Conservation (phyloP, 1,284 basidiomycete species). For the Prillingera fragicola region DNA sequence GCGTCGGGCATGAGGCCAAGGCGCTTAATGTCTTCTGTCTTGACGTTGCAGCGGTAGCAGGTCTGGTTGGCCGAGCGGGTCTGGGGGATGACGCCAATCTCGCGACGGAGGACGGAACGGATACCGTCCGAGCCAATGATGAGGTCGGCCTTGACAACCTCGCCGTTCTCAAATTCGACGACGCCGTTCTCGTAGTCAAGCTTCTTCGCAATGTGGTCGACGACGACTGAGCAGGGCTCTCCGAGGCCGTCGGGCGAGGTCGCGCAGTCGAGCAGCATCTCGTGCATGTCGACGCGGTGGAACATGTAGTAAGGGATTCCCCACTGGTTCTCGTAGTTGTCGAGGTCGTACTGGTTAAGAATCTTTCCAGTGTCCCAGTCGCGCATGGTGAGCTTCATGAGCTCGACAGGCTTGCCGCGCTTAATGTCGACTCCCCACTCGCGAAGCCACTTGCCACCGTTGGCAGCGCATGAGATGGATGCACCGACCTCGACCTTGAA, state of each 20-base stretch:
- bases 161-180: slow-evolving; percentile 43
- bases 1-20: slow-evolving; percentile 43
- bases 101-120: slow-evolving; percentile 31
- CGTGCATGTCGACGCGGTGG: slow-evolving; percentile 47
- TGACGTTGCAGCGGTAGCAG: slow-evolving; percentile 48
- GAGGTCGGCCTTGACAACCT: slow-evolving; percentile 35
- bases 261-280: slow-evolving; percentile 37
- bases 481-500: slow-evolving; percentile 39
- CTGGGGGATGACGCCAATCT: slow-evolving; percentile 33
- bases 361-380: slow-evolving; percentile 38
- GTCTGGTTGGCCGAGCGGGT: slow-evolving; percentile 43
- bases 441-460: slow-evolving; percentile 33
- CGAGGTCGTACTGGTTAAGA: slow-evolving; percentile 32
- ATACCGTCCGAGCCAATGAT: slow-evolving; percentile 48
- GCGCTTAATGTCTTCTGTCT: slow-evolving; percentile 31
- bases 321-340: slow-evolving; percentile 37
- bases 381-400: slow-evolving; percentile 35
- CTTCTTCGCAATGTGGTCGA: slow-evolving; percentile 37
- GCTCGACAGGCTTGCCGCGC: slow-evolving; percentile 29
- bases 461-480: slow-evolving; percentile 39
- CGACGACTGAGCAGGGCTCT: slow-evolving; percentile 28
- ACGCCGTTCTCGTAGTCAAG: slow-evolving; percentile 35
- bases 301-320: slow-evolving; percentile 36
- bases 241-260: slow-evolving; percentile 33
- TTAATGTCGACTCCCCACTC: slow-evolving; percentile 36